A percentile compares a stretch with the other conserved stretches of the same genome.
Conservation (phyloP, 257 asterid genomes). For the Petunia secreta region DNA sequence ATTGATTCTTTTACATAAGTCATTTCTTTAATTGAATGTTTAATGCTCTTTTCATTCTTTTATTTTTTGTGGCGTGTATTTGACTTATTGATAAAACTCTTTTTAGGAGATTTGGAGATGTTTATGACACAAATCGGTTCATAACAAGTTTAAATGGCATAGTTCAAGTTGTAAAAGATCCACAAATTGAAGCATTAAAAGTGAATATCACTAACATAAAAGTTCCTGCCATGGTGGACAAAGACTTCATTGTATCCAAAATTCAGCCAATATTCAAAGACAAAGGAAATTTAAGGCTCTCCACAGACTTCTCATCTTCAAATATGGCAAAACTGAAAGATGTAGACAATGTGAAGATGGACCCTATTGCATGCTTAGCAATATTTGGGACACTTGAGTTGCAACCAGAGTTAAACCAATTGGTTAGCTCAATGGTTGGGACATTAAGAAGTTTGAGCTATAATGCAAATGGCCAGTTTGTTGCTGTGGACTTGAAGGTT, state of each 20-base stretch:
- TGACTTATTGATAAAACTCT: not conserved
- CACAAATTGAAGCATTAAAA: slow-evolving; percentile 31
- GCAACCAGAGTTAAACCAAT: slow-evolving; percentile 40
- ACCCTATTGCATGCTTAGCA: slow-evolving; percentile 43
- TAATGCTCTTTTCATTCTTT: not conserved
- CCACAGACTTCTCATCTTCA: slow-evolving; percentile 39
- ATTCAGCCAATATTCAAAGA: slow-evolving; percentile 50
- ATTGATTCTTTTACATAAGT: not conserved
- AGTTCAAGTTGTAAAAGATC: slow-evolving; percentile 43
- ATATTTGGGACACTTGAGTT: slow-evolving; percentile 54
- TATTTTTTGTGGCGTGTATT: not conserved
- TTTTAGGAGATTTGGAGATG: slow-evolving; percentile 59
- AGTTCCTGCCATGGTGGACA: slow-evolving; percentile 46
- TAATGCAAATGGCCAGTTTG: slow-evolving; percentile 45
- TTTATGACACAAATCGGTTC: slow-evolving; percentile 56
- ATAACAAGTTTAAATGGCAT: slow-evolving; percentile 50
- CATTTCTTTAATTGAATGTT: not conserved
- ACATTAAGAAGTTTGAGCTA: slow-evolving; percentile 52
- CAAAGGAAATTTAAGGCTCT: slow-evolving; percentile 42
- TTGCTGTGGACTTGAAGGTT: slow-evolving; percentile 55
- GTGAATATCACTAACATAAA: slow-evolving; percentile 35
- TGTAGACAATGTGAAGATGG: slow-evolving; percentile 15
- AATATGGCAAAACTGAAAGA: slow-evolving; percentile 8
- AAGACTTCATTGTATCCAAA: slow-evolving; percentile 40
- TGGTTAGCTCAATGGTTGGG: slow-evolving; percentile 52